Base-by-base conservation (phyloP, 2,329 filamentous ascomycete genomes). In the Xylaria sp. region DNA sequence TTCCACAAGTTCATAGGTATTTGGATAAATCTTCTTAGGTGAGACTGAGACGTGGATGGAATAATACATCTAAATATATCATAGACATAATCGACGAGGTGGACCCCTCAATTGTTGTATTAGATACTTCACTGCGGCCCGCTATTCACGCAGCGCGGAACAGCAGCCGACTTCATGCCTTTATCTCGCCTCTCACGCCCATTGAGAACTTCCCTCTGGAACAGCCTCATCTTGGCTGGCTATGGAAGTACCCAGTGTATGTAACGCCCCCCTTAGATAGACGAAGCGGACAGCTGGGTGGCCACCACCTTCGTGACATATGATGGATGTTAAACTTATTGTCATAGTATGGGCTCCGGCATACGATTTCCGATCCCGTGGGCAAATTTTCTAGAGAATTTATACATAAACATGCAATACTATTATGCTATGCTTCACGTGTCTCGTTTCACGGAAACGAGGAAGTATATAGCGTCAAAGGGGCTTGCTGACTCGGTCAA, bases 221-320 rank as follows among this genome's bases (percentile, higher is more conserved):
- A 0, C 73, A 73, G 33, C 72, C 73, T n/a, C 71, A 58, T 9
- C 46, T 44, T 2, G 15, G 46, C 7, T 66, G 63, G 67, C 20
- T 73, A 17, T 74, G 69, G 73, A 74, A 74, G 38, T 73, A 73
- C 62, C 72, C 72, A 7, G 46, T 65, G 69, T 74, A 67, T 7
- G 70, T 70, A n/a, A 4, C n/a, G 20, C 38, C 0, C 59, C 20
- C 59, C 20, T 2, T 4, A 40, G 36, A 10, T 15, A 23, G 31
- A 13, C 51, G 3, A 20, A 15, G 17, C 20, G 15, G 20, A 26
- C 7, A 26, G 17, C 15, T 20, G 1, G n/a, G 31, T 26, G 4
- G n/a, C n/a, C 10, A 6, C 26, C 23, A 23, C 31, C 33, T 54
- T 2, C 26, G 9, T 13, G n/a, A 10, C n/a, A 3, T 33, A 42